These are phyloP conservation scores for Cyphellophora europaea DNA, from an alignment of 2,329 filamentous ascomycete genomes.

Conservation along the genomic window DNA sequence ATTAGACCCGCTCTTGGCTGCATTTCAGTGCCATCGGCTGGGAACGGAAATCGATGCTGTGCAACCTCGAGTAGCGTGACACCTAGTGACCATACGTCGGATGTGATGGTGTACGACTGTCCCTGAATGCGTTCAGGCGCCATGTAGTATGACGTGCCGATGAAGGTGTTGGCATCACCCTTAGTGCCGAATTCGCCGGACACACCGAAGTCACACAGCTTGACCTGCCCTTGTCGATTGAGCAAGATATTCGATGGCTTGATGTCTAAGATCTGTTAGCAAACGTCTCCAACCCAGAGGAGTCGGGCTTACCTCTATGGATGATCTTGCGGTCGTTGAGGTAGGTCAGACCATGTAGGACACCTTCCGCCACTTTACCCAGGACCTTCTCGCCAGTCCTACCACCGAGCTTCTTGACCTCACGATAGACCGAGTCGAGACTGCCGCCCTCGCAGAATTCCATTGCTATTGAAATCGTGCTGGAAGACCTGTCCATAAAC, in stretches of 20 bases:
- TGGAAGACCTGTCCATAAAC: slow-evolving; percentile 90
- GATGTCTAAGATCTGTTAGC: slow-evolving; percentile 54
- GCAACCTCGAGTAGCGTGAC: slow-evolving; percentile 98
- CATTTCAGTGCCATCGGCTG: slow-evolving; percentile 90
- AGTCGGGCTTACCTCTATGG: slow-evolving; percentile 52
- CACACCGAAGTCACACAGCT: slow-evolving; percentile 96
- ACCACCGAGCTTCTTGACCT: slow-evolving; percentile 90
- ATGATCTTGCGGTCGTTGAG: slow-evolving; percentile 95
- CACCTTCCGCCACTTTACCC: slow-evolving; percentile 91
- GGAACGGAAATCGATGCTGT: slow-evolving; percentile 96
- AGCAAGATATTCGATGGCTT: slow-evolving; percentile 96
- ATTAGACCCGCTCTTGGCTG: slow-evolving; percentile 88
- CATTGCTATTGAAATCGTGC: slow-evolving; percentile 97
- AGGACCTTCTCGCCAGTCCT: slow-evolving; percentile 95
- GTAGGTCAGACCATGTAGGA: slow-evolving; percentile 87
- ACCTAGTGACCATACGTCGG: slow-evolving; percentile 94
- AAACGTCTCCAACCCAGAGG: slow-evolving; percentile 2
- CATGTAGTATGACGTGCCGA: slow-evolving; percentile 99
- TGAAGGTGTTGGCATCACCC: slow-evolving; percentile 97
- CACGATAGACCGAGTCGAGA: slow-evolving; percentile 91
- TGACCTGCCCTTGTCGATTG: slow-evolving; percentile 85
- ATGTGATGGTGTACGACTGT: slow-evolving; percentile 96
- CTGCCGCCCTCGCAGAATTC: slow-evolving; percentile 97
- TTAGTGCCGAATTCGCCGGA: slow-evolving; percentile 97
- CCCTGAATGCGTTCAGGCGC: slow-evolving; percentile 95